These are phyloP conservation scores for Dendrobium nobile DNA, from an alignment of 106 monocot species.

Conservation along the genomic window DNA sequence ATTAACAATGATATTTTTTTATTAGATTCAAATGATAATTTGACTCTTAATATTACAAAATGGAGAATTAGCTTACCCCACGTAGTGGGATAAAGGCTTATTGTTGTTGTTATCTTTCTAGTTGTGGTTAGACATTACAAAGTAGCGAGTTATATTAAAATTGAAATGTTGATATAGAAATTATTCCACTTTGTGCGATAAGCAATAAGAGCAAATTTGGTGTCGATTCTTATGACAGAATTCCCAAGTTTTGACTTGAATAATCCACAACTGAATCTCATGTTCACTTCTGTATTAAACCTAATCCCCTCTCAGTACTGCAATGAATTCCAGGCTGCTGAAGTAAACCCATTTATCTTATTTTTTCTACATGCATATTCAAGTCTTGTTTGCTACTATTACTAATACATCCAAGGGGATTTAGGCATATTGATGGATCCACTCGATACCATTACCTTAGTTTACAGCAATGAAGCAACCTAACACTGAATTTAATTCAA, in stretches of 20 bases:
- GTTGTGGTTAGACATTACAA: neutral
- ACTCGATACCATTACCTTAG: neutral
- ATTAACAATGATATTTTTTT: no score
- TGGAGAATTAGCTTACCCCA: no score
- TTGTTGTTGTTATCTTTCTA: no score
- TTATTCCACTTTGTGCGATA: neutral
- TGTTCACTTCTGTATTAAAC: neutral
- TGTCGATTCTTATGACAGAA: neutral
- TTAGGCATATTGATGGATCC: neutral
- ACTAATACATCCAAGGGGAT: neutral
- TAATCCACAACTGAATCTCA: neutral
- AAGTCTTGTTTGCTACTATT: neutral
- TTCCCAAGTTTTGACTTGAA: neutral
- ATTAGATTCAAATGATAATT: no score
- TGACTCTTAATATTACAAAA: no score
- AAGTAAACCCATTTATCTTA: neutral
- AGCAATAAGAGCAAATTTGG: neutral
- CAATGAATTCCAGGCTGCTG: neutral
- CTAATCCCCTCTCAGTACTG: neutral
- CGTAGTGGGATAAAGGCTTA: no score
- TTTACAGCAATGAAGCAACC: neutral
- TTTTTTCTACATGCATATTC: neutral
- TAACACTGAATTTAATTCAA: neutral
- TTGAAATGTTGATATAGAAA: neutral
- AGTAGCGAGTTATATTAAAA: neutral